phyloP scores from a whole-genome alignment of 108 stramenopile genomes.

The Fistulifera solaris region DNA sequence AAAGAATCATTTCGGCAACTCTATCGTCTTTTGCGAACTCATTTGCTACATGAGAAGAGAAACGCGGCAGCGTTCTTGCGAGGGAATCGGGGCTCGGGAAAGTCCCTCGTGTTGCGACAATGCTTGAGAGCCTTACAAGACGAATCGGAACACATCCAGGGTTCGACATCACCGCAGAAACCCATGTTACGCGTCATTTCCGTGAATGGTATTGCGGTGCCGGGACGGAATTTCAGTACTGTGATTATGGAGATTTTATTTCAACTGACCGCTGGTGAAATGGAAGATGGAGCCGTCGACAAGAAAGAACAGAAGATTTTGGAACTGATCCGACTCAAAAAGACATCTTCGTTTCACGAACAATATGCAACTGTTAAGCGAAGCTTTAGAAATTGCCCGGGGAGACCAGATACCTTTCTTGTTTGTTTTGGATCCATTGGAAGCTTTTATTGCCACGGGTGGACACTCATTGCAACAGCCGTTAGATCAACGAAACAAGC shows the following conservation, averaged over 20 bases:
- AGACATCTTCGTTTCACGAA: constrained; percentile 9
- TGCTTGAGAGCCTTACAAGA: constrained; percentile 40
- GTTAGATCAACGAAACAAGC: constrained; percentile 4
- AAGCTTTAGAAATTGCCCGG: constrained; percentile 50
- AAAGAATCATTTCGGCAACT: constrained; percentile 26
- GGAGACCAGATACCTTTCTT: constrained; percentile 72
- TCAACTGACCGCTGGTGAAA: constrained; percentile 59
- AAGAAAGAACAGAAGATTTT: constrained; percentile 7
- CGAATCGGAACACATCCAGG: constrained; percentile 5
- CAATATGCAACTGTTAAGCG: constrained; percentile 60
- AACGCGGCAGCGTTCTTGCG: constrained; percentile 64
- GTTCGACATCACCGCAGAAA: not conserved
- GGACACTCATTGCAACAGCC: constrained; percentile 6
- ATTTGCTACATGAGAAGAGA: constrained; percentile 10
- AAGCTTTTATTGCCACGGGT: constrained; percentile 37
- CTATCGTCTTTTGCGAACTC: constrained; percentile 22
- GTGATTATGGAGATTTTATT: constrained; percentile 68
- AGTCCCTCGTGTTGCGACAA: constrained; percentile 54
- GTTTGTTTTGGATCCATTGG: constrained; percentile 67
- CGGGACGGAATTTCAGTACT: constrained; percentile 51
- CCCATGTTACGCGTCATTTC: constrained; percentile 44
- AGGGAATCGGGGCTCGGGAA: constrained; percentile 68
- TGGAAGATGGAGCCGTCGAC: constrained; percentile 13
- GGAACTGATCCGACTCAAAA: constrained; percentile 11
- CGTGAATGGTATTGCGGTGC: constrained; percentile 58